Evolutionary conservation across 768 basidiomycete species (phyloP), one percentile per base, ranked within the genome.

Genomic region (Macrolepiota albuminosa): DNA sequence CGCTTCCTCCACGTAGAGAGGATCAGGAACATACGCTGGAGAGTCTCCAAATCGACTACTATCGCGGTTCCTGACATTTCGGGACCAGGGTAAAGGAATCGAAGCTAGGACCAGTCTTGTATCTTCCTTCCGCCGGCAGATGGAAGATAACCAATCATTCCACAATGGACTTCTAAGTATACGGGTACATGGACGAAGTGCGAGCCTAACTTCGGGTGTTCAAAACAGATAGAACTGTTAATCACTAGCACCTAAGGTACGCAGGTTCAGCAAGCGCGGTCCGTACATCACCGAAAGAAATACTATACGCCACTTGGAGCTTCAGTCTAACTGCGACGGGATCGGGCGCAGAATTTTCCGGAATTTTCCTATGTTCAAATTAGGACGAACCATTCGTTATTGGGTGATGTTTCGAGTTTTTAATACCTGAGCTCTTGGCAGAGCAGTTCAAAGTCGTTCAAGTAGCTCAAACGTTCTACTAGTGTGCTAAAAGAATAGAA

Each of bases 11-110:
- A 39, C 48, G 13, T 34, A 59, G 56, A 52, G 65, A 36, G 52
- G 61, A 66, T 66, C 65, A 66, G 65, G 65, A 57, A 66, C 65
- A 56, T 60, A 47, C 33, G 24, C 26, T 45, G 42, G 18, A 49
- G 49, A 37, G 24, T 51, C 33, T 47, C 24, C 42, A 26, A 53
- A 31, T 31, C 43, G 21, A 49, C 47, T 24, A 24, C 36, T 11
- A 10, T 37, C 40, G 39, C 50, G 26, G 33, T 51, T 36, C 43
- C 21, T 56, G 26, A 33, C 21, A 45, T 37, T 46, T 47, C 43
- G 43, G 34, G 55, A 46, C 43, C 55, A 46, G 45, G 21, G 55
- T 56, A 34, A 14, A 21, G 46, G 18, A 18, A 42, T 33, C 21
- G 33, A 46, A 46, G 42, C 21, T 0, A 56, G 54, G 43, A 47